These are phyloP conservation scores for Spergularia azorica DNA, from an alignment of 179 eudicot genomes.

Conservation along the genomic window DNA sequence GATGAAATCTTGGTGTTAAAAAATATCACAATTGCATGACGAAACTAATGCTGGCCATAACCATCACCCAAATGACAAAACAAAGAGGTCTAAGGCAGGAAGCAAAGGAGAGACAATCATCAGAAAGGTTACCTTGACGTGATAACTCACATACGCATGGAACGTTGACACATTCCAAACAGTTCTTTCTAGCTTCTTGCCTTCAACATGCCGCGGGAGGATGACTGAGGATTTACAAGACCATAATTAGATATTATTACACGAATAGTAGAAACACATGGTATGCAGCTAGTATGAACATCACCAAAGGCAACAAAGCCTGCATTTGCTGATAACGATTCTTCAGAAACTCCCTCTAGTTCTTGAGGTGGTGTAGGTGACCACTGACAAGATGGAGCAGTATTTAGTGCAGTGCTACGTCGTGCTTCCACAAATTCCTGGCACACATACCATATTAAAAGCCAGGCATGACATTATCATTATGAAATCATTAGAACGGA, in stretches of 20 bases:
- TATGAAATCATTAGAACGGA: conserved; percentile 1
- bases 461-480: neutral
- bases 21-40: neutral
- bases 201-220: conserved; percentile 89
- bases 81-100: neutral
- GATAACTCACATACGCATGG: conserved; percentile 93
- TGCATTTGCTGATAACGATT: conserved; percentile 78
- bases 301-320: conserved; percentile 95
- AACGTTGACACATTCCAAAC: conserved; percentile 95
- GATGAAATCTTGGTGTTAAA: neutral
- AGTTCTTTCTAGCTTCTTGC: conserved; percentile 85
- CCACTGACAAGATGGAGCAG: conserved; percentile 92
- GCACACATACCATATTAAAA: conserved; percentile 11
- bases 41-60: neutral
- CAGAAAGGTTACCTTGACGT: conserved; percentile 73
- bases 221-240: conserved; percentile 53
- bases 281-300: conserved; percentile 18
- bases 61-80: conserved; percentile 4
- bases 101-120: neutral
- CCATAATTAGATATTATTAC: conserved; percentile 21
- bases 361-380: conserved; percentile 84
- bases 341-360: conserved; percentile 60
- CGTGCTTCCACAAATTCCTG: conserved; percentile 98
- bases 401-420: conserved; percentile 72
- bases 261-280: conserved; percentile 4